Percentiles rank a stretch among this genome's conserved stretches.
phyloP scores from a whole-genome alignment of 306 rosid genomes.

The Prosopis cineraria region DNA sequence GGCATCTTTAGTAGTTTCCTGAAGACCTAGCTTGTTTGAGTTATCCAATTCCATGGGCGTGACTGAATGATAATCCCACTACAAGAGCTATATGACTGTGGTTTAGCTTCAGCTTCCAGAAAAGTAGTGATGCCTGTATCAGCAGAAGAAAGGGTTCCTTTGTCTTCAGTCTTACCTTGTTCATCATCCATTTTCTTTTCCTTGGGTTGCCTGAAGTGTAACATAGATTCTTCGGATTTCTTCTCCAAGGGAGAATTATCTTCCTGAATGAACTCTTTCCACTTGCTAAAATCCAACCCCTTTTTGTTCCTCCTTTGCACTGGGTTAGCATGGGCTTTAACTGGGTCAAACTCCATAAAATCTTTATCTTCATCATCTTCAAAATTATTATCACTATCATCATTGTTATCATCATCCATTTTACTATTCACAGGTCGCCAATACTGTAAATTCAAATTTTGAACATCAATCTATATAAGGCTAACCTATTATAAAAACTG shows the following conservation, averaged over 20 bases:
- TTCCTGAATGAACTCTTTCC: slow-evolving; percentile 59
- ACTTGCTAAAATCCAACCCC: slow-evolving; percentile 62
- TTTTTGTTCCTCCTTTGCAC: slow-evolving; percentile 64
- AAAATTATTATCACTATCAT: slow-evolving; percentile 34
- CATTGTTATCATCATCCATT: slow-evolving; percentile 33
- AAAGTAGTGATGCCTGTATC: slow-evolving; percentile 24
- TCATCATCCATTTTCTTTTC: slow-evolving; percentile 36
- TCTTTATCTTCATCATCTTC: slow-evolving; percentile 49
- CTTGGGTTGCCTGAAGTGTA: slow-evolving; percentile 22
- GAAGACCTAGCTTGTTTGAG: slow-evolving; percentile 32
- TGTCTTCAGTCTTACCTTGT: slow-evolving; percentile 31
- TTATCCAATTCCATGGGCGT: slow-evolving; percentile 44
- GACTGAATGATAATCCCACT: slow-evolving; percentile 5
- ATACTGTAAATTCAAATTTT: slow-evolving; percentile 58
- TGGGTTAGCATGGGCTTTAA: slow-evolving; percentile 65
- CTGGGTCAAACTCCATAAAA: slow-evolving; percentile 47
- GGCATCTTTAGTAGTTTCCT: slow-evolving; percentile 20
- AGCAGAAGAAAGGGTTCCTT: slow-evolving; percentile 37
- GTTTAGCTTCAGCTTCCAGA: slow-evolving; percentile 31
- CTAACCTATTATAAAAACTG: slow-evolving; percentile 11
- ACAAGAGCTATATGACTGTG: slow-evolving; percentile 23
- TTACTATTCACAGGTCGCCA: slow-evolving; percentile 64
- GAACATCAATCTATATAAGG: slow-evolving; percentile 28
- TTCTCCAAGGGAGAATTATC: slow-evolving; percentile 42
- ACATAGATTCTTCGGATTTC: slow-evolving; percentile 30